These are phyloP conservation scores for Vigna reflexopilosa DNA, from an alignment of 306 rosid genomes.

Conservation along the genomic window DNA sequence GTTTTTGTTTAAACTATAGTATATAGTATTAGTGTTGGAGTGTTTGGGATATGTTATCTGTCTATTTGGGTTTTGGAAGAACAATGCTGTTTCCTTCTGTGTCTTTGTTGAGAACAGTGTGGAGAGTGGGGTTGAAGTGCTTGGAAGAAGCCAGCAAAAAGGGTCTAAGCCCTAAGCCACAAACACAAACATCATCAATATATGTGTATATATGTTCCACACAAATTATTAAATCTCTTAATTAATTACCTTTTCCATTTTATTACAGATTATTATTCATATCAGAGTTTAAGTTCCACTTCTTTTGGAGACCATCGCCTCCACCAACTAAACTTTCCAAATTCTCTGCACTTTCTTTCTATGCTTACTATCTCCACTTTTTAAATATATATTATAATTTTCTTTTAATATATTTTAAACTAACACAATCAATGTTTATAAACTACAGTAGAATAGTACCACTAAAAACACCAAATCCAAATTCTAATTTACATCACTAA, in stretches of 20 bases:
- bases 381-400: too few species aligned
- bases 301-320: too few species aligned
- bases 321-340: too few species aligned
- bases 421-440: too few species aligned
- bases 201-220: background rate
- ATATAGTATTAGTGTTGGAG: slow-evolving; percentile 12
- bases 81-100: slow-evolving; percentile 51
- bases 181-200: background rate
- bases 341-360: too few species aligned
- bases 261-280: background rate
- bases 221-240: background rate
- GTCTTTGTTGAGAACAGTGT: slow-evolving; percentile 49
- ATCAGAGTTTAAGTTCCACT: background rate
- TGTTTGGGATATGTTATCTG: background rate
- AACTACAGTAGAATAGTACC: too few species aligned
- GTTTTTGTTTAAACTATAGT: slow-evolving; percentile 12
- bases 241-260: background rate
- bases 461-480: too few species aligned
- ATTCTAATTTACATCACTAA: background rate
- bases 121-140: slow-evolving; percentile 34
- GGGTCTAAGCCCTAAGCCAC: slow-evolving; percentile 35
- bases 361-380: too few species aligned
- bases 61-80: slow-evolving; percentile 41
- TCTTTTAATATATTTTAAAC: too few species aligned
- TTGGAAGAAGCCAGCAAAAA: slow-evolving; percentile 21